These are phyloP conservation scores for Paxillus rubicundulus DNA, from an alignment of 768 basidiomycete genomes.

Conservation along the genomic window DNA sequence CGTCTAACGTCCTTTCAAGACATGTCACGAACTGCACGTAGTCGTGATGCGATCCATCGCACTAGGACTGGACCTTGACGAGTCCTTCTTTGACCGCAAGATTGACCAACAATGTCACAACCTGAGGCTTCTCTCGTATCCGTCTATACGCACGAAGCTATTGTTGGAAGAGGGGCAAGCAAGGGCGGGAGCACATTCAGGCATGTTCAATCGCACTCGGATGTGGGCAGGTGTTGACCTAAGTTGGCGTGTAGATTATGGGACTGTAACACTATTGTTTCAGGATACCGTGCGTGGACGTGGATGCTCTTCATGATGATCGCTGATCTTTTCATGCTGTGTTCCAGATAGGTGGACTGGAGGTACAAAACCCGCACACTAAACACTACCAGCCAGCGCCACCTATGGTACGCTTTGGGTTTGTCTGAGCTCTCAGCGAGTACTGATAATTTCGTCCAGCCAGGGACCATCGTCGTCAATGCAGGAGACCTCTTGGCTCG, in stretches of 20 bases:
- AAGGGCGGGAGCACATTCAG: constrained; percentile 81
- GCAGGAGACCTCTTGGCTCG: constrained; percentile 77
- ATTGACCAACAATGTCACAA: constrained; percentile 80
- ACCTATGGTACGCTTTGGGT: constrained; percentile 59
- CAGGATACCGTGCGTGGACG: constrained; percentile 58
- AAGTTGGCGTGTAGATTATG: constrained; percentile 59
- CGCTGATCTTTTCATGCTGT: constrained; percentile 1
- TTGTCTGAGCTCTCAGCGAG: background rate
- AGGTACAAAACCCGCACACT: constrained; percentile 80
- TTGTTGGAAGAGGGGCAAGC: constrained; percentile 66
- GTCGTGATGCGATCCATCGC: constrained; percentile 85
- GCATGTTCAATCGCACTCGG: constrained; percentile 27
- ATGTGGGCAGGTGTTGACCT: background rate
- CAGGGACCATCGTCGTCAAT: constrained; percentile 80
- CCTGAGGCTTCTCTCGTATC: constrained; percentile 77
- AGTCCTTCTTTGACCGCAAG: constrained; percentile 72
- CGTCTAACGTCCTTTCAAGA: constrained; percentile 38
- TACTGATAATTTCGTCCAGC: constrained; percentile 39
- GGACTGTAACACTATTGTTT: constrained; percentile 78
- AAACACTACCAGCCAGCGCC: constrained; percentile 66
- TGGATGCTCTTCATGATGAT: background rate
- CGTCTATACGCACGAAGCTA: constrained; percentile 60
- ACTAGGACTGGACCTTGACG: constrained; percentile 69
- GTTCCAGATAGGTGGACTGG: constrained; percentile 70
- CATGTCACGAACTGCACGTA: constrained; percentile 72